These are phyloP conservation scores for Flaveria linearis DNA, from an alignment of 129 eudicot species.

Conservation along the genomic window DNA sequence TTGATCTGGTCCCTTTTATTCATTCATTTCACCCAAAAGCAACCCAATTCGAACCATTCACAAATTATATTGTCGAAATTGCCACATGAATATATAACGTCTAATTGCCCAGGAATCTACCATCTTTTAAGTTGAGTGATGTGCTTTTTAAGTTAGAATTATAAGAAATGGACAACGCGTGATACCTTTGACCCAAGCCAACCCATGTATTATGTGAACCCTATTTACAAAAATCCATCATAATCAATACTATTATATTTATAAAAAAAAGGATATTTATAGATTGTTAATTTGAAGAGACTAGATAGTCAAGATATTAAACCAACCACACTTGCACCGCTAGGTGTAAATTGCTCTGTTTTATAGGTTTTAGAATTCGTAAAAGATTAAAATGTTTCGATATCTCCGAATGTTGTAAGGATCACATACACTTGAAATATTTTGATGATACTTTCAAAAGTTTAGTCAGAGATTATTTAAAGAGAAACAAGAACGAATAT, in stretches of 20 bases:
- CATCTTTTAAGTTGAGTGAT: background rate
- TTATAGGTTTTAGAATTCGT: no score
- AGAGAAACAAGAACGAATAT: no score
- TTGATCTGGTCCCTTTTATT: background rate
- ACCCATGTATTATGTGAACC: no score
- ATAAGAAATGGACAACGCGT: background rate
- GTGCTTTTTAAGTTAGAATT: background rate
- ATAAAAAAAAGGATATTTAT: no score
- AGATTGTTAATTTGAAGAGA: background rate
- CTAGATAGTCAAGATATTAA: background rate
- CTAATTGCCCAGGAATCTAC: background rate
- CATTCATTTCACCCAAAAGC: background rate
- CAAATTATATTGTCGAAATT: background rate
- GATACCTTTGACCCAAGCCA: background rate
- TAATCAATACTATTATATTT: background rate
- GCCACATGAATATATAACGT: background rate
- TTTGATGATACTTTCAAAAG: no score
- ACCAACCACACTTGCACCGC: background rate
- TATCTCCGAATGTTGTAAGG: no score
- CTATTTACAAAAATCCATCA: no score
- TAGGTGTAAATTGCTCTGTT: background rate
- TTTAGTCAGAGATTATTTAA: no score
- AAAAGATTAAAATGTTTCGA: no score
- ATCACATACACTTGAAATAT: no score
- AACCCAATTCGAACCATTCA: background rate